Evolutionary conservation across 768 basidiomycete species (phyloP).

Genomic region (Tylopilus rubrobrunneus): DNA sequence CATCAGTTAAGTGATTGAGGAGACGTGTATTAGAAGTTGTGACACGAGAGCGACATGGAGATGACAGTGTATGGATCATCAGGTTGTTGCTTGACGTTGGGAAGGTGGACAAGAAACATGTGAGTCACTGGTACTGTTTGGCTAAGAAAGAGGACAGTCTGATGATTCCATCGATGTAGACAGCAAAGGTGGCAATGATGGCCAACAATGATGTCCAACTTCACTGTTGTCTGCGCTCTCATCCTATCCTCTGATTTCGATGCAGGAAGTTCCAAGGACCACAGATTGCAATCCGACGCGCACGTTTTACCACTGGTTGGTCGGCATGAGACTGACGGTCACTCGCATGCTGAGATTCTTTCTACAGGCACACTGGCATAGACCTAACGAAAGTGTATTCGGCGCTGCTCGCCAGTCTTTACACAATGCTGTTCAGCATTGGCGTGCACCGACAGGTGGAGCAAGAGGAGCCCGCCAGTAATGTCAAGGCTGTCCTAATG

Average conservation of each 20-base stretch:
- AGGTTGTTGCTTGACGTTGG: constrained; percentile 75
- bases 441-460: constrained; percentile 70
- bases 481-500: constrained; percentile 68
- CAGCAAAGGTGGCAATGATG: constrained; percentile 92
- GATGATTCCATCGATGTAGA: constrained; percentile 44
- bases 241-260: constrained; percentile 76
- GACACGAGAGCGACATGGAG: constrained; percentile 78
- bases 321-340: background rate
- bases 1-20: constrained; percentile 64
- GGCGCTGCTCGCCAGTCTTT: constrained; percentile 68
- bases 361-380: constrained; percentile 77
- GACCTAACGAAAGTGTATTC: constrained; percentile 82
- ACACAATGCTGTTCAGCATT: constrained; percentile 90
- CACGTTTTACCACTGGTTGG: constrained; percentile 89
- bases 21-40: constrained; percentile 72
- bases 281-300: constrained; percentile 85
- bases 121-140: constrained; percentile 29
- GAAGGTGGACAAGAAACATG: constrained; percentile 95
- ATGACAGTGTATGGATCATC: constrained; percentile 78
- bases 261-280: constrained; percentile 84
- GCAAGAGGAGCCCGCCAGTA: constrained; percentile 59
- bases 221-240: constrained; percentile 75
- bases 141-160: background rate
- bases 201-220: constrained; percentile 81
- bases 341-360: background rate